Percentiles rank a stretch among this genome's conserved stretches.
Conservation (phyloP, 768 basidiomycete species). For the Sporobolomyces pararoseus region DNA sequence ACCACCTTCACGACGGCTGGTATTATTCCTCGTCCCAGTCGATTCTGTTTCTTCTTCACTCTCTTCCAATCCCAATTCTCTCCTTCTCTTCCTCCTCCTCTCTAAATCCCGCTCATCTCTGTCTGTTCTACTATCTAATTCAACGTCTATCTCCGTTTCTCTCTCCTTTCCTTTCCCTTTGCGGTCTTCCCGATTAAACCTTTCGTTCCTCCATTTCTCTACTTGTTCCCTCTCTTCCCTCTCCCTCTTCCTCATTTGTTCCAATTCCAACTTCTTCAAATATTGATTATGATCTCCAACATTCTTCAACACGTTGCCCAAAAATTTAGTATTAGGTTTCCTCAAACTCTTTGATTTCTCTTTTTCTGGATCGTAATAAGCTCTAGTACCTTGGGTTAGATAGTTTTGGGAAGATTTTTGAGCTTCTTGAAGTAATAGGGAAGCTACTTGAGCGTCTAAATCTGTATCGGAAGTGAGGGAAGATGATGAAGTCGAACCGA, state of each 20-base stretch:
- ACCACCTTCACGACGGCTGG: not conserved
- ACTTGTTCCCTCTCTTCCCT: slow-evolving; percentile 40
- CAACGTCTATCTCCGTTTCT: slow-evolving; percentile 44
- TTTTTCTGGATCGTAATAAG: slow-evolving; percentile 37
- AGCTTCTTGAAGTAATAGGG: slow-evolving; percentile 86
- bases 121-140: not conserved
- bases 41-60: not conserved
- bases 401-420: slow-evolving; percentile 84
- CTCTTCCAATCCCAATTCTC: not conserved
- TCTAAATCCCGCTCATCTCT: slow-evolving; percentile 31
- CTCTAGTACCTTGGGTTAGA: slow-evolving; percentile 52
- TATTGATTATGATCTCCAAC: slow-evolving; percentile 95
- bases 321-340: slow-evolving; percentile 59
- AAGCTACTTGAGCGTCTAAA: slow-evolving; percentile 85
- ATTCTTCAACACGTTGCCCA: slow-evolving; percentile 69
- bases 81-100: slow-evolving; percentile 21
- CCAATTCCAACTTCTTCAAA: slow-evolving; percentile 54
- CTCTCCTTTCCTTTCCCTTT: slow-evolving; percentile 52
- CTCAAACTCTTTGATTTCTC: slow-evolving; percentile 54
- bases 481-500: not conserved
- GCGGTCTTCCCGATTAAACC: slow-evolving; percentile 47
- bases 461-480: slow-evolving; percentile 51
- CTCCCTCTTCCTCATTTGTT: slow-evolving; percentile 43
- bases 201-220: slow-evolving; percentile 44
- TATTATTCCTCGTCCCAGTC: not conserved